Evolutionary conservation across 1,284 basidiomycete genomes (phyloP).

Genomic region (Melampsora abietis-canadensis): DNA sequence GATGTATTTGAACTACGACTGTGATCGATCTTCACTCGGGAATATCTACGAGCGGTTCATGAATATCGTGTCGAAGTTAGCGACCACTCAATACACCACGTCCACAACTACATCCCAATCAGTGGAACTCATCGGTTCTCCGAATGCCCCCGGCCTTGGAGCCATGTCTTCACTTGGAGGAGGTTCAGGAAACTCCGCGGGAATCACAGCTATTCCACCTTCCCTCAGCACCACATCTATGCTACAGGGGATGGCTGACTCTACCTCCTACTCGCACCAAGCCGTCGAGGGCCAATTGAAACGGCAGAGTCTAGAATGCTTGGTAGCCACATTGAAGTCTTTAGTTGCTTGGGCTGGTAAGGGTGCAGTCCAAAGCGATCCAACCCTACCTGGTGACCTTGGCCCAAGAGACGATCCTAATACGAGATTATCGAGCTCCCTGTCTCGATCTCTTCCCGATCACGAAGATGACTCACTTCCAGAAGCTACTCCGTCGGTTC

Average conservation of each 20-base stretch:
- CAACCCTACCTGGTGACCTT: conserved; percentile 26
- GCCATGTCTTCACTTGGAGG: neutral
- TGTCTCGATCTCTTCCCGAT: conserved; percentile 16
- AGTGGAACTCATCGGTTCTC: conserved; percentile 41
- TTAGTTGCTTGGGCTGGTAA: conserved; percentile 74
- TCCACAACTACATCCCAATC: conserved; percentile 53
- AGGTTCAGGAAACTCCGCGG: conserved; percentile 10
- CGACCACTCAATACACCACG: conserved; percentile 65
- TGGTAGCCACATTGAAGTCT: conserved; percentile 79
- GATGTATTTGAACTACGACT: conserved; percentile 96
- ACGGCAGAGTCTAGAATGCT: conserved; percentile 81
- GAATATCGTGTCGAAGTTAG: conserved; percentile 88
- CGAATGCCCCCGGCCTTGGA: conserved; percentile 14
- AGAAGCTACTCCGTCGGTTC: conserved; percentile 47
- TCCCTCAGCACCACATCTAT: conserved; percentile 63
- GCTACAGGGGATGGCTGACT: conserved; percentile 57
- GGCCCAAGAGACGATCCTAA: conserved; percentile 10
- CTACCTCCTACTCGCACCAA: conserved; percentile 55
- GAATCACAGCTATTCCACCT: conserved; percentile 58
- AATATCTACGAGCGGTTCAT: conserved; percentile 98
- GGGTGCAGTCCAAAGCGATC: conserved; percentile 48
- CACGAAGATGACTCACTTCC: conserved; percentile 46
- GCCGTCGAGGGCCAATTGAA: conserved; percentile 78
- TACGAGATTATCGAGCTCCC: conserved; percentile 28
- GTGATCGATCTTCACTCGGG: conserved; percentile 82